phyloP scores from a whole-genome alignment of 768 basidiomycete species.

The Lactarius psammicola region DNA sequence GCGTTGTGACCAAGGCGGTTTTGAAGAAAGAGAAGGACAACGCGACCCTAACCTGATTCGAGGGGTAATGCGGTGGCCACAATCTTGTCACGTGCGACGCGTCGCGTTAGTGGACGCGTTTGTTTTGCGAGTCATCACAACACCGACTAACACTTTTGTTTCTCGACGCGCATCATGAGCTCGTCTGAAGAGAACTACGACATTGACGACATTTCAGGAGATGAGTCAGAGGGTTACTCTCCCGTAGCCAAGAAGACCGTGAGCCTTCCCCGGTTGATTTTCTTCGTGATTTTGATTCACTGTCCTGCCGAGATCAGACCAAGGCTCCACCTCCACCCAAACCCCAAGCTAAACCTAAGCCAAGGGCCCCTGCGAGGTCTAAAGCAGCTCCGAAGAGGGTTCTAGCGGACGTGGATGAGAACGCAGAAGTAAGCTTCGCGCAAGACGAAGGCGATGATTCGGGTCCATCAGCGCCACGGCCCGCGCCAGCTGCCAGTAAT shows the following conservation, averaged over 20 bases:
- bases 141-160: neutral
- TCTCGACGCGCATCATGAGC: constrained; percentile 50
- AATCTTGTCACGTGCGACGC: constrained; percentile 24
- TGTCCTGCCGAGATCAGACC: constrained; percentile 36
- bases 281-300: constrained; percentile 11
- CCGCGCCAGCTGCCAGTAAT: constrained; percentile 39
- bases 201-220: constrained; percentile 54
- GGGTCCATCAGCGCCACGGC: constrained; percentile 32
- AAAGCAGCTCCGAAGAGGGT: constrained; percentile 62
- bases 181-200: constrained; percentile 75
- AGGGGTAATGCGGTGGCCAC: neutral
- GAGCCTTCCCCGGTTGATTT: constrained; percentile 32
- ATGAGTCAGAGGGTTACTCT: constrained; percentile 67
- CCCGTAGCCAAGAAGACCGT: constrained; percentile 54
- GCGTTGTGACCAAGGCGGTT: too few relatives aligned
- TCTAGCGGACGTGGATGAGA: constrained; percentile 60
- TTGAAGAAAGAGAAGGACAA: too few relatives aligned
- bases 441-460: constrained; percentile 43
- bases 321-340: constrained; percentile 49
- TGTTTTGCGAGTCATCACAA: neutral
- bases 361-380: constrained; percentile 48
- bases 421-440: constrained; percentile 49
- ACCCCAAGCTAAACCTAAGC: constrained; percentile 44
- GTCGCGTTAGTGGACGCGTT: constrained; percentile 18
- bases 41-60: neutral